phyloP scores from a whole-genome alignment of 1,284 basidiomycete species.

The Mycena citricolor region DNA sequence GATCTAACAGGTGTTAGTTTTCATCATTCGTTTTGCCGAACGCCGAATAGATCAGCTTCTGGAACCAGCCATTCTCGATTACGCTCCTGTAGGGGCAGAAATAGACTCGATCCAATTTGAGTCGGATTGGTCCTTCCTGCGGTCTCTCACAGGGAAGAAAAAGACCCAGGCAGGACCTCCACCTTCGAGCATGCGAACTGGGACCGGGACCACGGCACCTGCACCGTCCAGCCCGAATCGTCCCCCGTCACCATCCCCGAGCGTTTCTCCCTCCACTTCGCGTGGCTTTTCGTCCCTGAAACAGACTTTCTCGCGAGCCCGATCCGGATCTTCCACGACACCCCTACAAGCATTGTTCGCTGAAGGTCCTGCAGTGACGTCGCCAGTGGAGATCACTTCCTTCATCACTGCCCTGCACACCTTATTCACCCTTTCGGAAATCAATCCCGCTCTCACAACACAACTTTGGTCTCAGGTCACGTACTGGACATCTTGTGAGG shows the following conservation, averaged over 20 bases:
- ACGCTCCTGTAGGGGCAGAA: constrained; percentile 75
- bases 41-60: constrained; percentile 85
- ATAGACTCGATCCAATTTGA: constrained; percentile 89
- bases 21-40: constrained; percentile 92
- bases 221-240: constrained; percentile 47
- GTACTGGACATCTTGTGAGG: constrained; percentile 85
- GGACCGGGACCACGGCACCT: constrained; percentile 38
- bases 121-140: constrained; percentile 92
- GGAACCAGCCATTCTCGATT: constrained; percentile 83
- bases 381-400: constrained; percentile 71
- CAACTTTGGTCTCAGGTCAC: constrained; percentile 96
- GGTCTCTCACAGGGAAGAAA: constrained; percentile 75
- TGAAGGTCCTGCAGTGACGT: constrained; percentile 45
- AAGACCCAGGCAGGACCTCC: constrained; percentile 32
- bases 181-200: constrained; percentile 37
- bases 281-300: constrained; percentile 63
- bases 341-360: constrained; percentile 53
- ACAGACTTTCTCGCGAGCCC: constrained; percentile 56
- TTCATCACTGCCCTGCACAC: constrained; percentile 89
- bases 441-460: constrained; percentile 87
- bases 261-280: constrained; percentile 42
- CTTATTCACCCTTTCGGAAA: constrained; percentile 82
- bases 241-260: constrained; percentile 48
- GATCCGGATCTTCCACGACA: constrained; percentile 42
- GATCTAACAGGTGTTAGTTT: constrained; percentile 55